These are phyloP conservation scores for Fusarium kyushuense DNA, from an alignment of 2,329 filamentous ascomycete species.

Conservation along the genomic window DNA sequence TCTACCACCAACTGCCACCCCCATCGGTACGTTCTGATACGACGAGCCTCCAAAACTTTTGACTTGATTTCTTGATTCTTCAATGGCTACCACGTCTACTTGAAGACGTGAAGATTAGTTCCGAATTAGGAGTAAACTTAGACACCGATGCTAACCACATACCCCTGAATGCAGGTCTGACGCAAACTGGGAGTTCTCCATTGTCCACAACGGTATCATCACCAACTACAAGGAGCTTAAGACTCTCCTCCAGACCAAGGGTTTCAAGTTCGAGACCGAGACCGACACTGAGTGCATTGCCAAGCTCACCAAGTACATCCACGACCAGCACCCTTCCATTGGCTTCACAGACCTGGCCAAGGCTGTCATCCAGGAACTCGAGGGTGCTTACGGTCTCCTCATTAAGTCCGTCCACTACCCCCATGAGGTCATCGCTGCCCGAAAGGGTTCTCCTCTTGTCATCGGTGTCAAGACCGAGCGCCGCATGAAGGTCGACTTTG, in stretches of 20 bases:
- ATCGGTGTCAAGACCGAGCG: conserved; percentile 96
- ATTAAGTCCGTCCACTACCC: conserved; percentile 99
- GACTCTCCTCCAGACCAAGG: conserved; percentile 91
- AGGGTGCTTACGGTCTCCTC: conserved; percentile 96
- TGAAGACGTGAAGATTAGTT: conserved; percentile 17
- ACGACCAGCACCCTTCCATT: conserved; percentile 92
- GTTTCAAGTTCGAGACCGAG: conserved; percentile 98
- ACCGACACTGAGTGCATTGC: conserved; percentile 99
- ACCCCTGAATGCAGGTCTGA: conserved; percentile 75
- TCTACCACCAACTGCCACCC: conserved; percentile 98
- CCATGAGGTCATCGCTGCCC: conserved; percentile 96
- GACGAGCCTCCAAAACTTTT: conserved; percentile 3
- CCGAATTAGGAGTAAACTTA: conserved; percentile 6
- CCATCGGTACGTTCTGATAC: conserved; percentile 76
- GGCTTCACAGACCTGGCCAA: conserved; percentile 97
- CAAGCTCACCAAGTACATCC: conserved; percentile 98
- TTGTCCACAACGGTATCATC: conserved; percentile 99
- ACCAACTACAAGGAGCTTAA: conserved; percentile 99
- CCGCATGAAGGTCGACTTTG: conserved; percentile 99
- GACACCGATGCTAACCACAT: conserved; percentile 39
- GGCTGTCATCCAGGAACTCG: conserved; percentile 97
- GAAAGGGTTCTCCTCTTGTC: conserved; percentile 97
- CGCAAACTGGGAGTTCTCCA: conserved; percentile 92
- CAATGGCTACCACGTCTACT: conserved; percentile 1
- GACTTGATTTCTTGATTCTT: neutral